Conservation (phyloP, 441 rosid species). For the Gossypium davidsonii region DNA sequence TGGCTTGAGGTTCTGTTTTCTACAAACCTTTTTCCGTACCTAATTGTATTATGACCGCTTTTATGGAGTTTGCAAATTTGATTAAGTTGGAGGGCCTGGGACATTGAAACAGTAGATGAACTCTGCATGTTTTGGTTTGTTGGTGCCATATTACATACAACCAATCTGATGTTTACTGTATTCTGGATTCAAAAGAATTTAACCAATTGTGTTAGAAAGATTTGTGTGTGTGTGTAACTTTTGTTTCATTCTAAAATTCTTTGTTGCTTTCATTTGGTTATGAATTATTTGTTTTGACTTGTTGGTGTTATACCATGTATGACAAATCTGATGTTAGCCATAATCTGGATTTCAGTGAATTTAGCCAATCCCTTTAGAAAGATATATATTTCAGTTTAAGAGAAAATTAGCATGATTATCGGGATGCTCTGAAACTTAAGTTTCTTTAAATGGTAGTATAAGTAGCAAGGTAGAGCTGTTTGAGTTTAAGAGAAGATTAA, state of each 20-base stretch:
- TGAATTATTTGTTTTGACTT: neutral
- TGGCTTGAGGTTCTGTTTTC: neutral
- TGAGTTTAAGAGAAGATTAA: neutral
- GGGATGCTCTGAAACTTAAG: neutral
- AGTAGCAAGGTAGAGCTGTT: neutral
- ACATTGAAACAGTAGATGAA: neutral
- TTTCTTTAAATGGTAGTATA: neutral
- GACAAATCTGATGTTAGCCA: neutral
- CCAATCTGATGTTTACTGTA: neutral
- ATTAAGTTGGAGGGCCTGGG: neutral
- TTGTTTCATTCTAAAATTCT: neutral
- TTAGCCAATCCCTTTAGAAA: neutral
- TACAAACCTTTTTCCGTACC: neutral
- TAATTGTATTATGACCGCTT: neutral
- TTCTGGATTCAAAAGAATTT: neutral
- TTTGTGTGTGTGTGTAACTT: neutral
- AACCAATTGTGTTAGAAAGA: neutral
- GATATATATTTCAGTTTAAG: neutral
- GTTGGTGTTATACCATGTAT: neutral
- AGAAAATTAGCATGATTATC: neutral
- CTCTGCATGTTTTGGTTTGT: neutral
- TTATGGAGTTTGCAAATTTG: constrained; percentile 1
- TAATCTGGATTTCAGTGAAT: neutral
- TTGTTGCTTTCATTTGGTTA: neutral
- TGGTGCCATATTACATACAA: neutral